A percentile compares a stretch with the other conserved stretches of the same genome.
Evolutionary conservation across 2,329 filamentous ascomycete species (phyloP).

Genomic region (Penicillium sp.): DNA sequence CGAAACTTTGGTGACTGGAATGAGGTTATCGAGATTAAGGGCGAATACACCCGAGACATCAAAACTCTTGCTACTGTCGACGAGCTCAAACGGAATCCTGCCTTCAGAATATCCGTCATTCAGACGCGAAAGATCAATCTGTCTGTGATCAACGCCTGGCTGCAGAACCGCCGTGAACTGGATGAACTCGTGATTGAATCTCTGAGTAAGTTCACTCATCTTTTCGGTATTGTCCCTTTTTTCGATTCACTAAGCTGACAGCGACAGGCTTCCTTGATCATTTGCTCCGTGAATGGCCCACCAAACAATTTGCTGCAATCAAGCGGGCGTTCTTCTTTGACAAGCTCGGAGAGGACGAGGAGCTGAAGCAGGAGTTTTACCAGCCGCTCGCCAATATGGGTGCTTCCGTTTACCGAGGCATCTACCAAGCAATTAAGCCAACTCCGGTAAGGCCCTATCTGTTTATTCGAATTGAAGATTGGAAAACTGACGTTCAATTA

Average conservation of each 20-base stretch:
- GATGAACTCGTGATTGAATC: slow-evolving; percentile 64
- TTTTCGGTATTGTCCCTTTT: not conserved
- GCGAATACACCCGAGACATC: slow-evolving; percentile 50
- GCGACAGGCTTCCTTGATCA: slow-evolving; percentile 71
- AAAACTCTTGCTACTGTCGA: slow-evolving; percentile 31
- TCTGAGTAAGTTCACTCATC: slow-evolving; percentile 48
- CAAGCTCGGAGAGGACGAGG: slow-evolving; percentile 39
- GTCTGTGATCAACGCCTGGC: slow-evolving; percentile 56
- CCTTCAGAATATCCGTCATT: slow-evolving; percentile 54
- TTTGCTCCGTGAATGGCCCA: slow-evolving; percentile 70
- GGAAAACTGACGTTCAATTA: slow-evolving; percentile 7
- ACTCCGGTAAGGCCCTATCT: slow-evolving; percentile 46
- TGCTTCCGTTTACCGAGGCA: slow-evolving; percentile 75
- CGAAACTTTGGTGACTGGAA: slow-evolving; percentile 36
- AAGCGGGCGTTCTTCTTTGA: slow-evolving; percentile 72
- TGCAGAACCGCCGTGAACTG: slow-evolving; percentile 55
- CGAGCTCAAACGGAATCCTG: slow-evolving; percentile 1
- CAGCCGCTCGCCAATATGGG: slow-evolving; percentile 32
- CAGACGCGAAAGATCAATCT: slow-evolving; percentile 56
- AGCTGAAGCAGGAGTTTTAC: slow-evolving; percentile 43
- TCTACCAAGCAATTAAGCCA: slow-evolving; percentile 75
- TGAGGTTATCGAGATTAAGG: slow-evolving; percentile 63
- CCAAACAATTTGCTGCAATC: slow-evolving; percentile 57
- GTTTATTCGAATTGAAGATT: not conserved
- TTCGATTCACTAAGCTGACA: slow-evolving; percentile 4